These are phyloP conservation scores for Cryomyces antarcticus DNA, from an alignment of 495 filamentous ascomycete species.

Conservation along the genomic window DNA sequence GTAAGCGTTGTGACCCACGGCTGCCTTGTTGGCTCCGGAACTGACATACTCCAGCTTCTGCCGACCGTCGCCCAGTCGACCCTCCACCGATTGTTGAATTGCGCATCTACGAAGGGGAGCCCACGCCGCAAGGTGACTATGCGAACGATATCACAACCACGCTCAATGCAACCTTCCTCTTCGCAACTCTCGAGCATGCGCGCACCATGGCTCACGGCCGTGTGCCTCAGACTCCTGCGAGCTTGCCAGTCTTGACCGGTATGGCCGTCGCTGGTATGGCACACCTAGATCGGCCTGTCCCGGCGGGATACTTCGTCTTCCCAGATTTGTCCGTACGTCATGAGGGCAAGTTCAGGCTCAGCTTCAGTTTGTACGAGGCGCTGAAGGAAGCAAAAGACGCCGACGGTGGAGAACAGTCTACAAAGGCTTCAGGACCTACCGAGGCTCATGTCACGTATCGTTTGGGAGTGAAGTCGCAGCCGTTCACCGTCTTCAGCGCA, in stretches of 20 bases:
- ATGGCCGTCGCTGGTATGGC: conserved; percentile 93
- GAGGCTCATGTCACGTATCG: conserved; percentile 33
- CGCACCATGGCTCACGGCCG: conserved; percentile 72
- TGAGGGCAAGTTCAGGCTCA: conserved; percentile 74
- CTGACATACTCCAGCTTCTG: conserved; percentile 42
- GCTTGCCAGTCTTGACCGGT: conserved; percentile 75
- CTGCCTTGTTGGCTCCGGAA: background rate
- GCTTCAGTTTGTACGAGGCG: conserved; percentile 86
- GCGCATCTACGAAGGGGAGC: conserved; percentile 65
- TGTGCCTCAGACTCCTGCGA: conserved; percentile 38
- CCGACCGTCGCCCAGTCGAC: conserved; percentile 90
- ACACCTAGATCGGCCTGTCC: conserved; percentile 77
- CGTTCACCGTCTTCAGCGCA: conserved; percentile 83
- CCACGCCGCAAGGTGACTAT: conserved; percentile 22
- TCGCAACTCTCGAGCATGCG: conserved; percentile 74
- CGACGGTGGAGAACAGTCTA: conserved; percentile 28
- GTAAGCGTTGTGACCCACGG: conserved; percentile 27
- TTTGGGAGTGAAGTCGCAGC: conserved; percentile 74
- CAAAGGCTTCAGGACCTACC: conserved; percentile 5
- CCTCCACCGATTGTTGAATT: conserved; percentile 93
- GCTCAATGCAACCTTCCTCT: conserved; percentile 95
- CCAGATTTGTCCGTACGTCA: conserved; percentile 93
- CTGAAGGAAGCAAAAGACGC: conserved; percentile 57
- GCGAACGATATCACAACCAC: conserved; percentile 66
- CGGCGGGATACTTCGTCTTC: conserved; percentile 95